Evolutionary conservation across 805 yeast genomes (phyloP).

Genomic region (Priceomyces carsonii): DNA sequence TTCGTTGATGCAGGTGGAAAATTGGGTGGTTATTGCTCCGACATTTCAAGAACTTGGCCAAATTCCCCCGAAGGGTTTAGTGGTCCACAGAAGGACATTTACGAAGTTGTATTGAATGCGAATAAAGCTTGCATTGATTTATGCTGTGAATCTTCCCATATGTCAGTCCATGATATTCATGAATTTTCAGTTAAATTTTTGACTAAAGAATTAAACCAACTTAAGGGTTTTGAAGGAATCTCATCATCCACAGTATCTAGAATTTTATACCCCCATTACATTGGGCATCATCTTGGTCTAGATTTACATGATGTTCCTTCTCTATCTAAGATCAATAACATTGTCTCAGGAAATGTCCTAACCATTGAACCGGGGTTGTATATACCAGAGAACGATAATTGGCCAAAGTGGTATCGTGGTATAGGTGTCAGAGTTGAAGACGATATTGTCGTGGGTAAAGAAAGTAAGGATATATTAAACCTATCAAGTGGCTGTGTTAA

Average conservation of each 20-base stretch:
- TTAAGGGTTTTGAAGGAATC: constrained; percentile 61
- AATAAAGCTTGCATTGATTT: constrained; percentile 74
- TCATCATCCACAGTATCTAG: constrained; percentile 53
- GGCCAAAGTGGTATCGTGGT: constrained; percentile 80
- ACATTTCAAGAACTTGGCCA: constrained; percentile 97
- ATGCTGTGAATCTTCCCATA: constrained; percentile 54
- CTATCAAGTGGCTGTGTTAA: constrained; percentile 84
- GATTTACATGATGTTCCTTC: constrained; percentile 85
- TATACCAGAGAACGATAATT: constrained; percentile 69
- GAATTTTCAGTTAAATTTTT: constrained; percentile 60
- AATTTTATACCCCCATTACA: constrained; percentile 81
- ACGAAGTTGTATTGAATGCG: constrained; percentile 83
- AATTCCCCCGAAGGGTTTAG: constrained; percentile 68
- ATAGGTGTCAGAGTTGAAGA: constrained; percentile 96
- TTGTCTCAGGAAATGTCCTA: constrained; percentile 75
- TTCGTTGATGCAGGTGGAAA: constrained; percentile 95
- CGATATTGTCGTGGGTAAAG: constrained; percentile 78
- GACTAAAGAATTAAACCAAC: constrained; percentile 63
- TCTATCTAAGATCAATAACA: constrained; percentile 52
- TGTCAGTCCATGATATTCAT: constrained; percentile 75
- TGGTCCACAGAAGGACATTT: constrained; percentile 79
- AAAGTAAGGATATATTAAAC: constrained; percentile 46
- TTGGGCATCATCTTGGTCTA: constrained; percentile 93
- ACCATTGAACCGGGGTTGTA: constrained; percentile 97
- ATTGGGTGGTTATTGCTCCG: constrained; percentile 92